Conservation (phyloP, 148 eudicot genomes). For the Rhododendron ferrugineum region DNA sequence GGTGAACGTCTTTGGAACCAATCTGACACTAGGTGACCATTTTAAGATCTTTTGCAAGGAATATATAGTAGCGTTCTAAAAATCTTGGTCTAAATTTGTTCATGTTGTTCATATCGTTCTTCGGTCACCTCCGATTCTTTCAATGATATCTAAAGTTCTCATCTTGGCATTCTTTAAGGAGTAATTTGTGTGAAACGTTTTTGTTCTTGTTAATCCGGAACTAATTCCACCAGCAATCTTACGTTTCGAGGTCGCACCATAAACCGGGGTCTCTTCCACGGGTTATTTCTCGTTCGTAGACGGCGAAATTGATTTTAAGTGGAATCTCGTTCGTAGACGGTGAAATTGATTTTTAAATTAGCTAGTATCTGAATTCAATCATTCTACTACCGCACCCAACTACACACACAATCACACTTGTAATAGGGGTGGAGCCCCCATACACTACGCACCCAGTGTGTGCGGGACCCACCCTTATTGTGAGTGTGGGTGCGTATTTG, state of each 20-base stretch:
- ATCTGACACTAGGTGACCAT: neutral
- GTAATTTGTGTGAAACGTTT: neutral
- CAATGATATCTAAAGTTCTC: neutral
- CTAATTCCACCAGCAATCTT: neutral
- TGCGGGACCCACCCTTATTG: no score
- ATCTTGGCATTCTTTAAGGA: neutral
- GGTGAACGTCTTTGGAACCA: neutral
- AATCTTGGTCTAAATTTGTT: neutral
- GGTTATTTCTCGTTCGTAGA: neutral
- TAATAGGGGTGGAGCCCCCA: no score
- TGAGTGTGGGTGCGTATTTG: no score
- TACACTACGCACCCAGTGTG: no score
- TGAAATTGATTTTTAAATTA: no score
- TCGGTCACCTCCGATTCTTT: neutral
- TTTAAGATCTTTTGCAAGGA: neutral
- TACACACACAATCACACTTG: no score
- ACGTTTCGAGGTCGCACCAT: neutral
- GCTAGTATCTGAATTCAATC: no score
- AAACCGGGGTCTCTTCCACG: neutral
- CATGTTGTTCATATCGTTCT: neutral
- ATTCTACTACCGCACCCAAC: no score
- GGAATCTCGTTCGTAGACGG: neutral
- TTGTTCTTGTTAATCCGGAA: neutral
- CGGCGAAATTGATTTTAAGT: neutral
- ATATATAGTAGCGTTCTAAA: neutral